Percentiles rank a stretch among this genome's conserved stretches.
These are phyloP conservation scores for Scytalidium lignicola DNA, from an alignment of 2,329 filamentous ascomycete species.

Conservation along the genomic window DNA sequence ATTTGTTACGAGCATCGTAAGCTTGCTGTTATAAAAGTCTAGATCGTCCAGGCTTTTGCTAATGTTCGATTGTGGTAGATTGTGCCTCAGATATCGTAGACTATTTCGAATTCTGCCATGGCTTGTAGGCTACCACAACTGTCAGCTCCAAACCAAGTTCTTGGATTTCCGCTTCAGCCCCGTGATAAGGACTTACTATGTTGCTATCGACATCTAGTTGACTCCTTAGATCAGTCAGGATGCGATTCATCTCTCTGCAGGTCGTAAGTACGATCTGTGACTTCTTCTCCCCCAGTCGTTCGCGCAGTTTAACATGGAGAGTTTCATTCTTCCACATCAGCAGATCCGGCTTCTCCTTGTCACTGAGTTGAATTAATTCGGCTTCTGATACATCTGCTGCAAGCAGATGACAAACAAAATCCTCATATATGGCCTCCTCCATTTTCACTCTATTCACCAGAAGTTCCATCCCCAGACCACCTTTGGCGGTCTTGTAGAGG, in stretches of 20 bases:
- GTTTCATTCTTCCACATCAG: background rate
- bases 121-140: background rate
- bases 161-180: too few species aligned
- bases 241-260: background rate
- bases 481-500: conserved; percentile 6
- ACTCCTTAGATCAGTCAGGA: background rate
- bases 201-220: background rate
- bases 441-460: conserved; percentile 1
- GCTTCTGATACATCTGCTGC: conserved; percentile 4
- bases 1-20: background rate
- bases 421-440: conserved; percentile 4
- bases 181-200: background rate
- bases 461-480: conserved; percentile 1
- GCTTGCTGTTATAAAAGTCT: background rate
- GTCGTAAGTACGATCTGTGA: background rate
- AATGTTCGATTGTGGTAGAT: background rate
- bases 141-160: background rate
- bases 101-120: background rate
- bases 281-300: background rate
- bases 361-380: background rate
- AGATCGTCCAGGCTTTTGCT: background rate
- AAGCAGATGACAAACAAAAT: conserved; percentile 4
- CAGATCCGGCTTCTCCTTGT: background rate
- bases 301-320: background rate
- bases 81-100: background rate